phyloP scores from a whole-genome alignment of 352 stramenopile genomes.

The Globisporangium abappressorium region DNA sequence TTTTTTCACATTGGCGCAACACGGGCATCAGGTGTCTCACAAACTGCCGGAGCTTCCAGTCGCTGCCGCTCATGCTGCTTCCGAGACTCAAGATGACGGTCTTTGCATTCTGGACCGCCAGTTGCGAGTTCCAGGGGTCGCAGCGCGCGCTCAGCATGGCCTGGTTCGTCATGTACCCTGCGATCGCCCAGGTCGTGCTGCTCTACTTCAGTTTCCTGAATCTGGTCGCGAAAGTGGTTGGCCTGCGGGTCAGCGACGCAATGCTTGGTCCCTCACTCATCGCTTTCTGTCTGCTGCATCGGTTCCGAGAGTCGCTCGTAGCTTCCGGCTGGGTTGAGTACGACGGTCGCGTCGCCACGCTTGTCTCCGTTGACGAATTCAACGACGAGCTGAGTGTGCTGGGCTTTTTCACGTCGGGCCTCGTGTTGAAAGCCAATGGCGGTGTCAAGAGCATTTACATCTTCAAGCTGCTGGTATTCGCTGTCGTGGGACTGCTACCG shows the following conservation, averaged over 20 bases:
- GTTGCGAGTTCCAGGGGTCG: slow-evolving; percentile 19
- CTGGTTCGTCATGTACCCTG: slow-evolving; percentile 35
- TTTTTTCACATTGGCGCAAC: not conserved
- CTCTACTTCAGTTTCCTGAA: slow-evolving; percentile 29
- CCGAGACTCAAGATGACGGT: slow-evolving; percentile 20
- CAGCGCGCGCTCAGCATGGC: slow-evolving; percentile 19
- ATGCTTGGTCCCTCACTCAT: slow-evolving; percentile 26
- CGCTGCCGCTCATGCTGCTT: slow-evolving; percentile 21
- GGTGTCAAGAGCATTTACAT: slow-evolving; percentile 15
- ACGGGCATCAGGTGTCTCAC: slow-evolving; percentile 6
- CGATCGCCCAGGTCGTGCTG: slow-evolving; percentile 25
- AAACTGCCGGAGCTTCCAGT: slow-evolving; percentile 6
- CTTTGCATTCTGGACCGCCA: slow-evolving; percentile 26
- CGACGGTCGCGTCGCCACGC: not conserved
- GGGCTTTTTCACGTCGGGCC: slow-evolving; percentile 13
- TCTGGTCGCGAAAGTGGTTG: slow-evolving; percentile 9
- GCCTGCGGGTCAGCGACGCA: slow-evolving; percentile 21
- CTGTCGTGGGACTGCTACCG: not conserved
- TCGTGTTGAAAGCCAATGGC: slow-evolving; percentile 17
- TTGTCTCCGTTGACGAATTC: slow-evolving; percentile 14
- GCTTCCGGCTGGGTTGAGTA: not conserved
- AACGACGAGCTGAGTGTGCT: slow-evolving; percentile 2
- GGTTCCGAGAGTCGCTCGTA: not conserved
- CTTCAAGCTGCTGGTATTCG: slow-evolving; percentile 15
- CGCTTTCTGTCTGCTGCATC: slow-evolving; percentile 18